Percentiles rank a stretch among this genome's conserved stretches.
Conservation (phyloP, 1,284 basidiomycete genomes). For the Erythrobasidium hasegawianum region DNA sequence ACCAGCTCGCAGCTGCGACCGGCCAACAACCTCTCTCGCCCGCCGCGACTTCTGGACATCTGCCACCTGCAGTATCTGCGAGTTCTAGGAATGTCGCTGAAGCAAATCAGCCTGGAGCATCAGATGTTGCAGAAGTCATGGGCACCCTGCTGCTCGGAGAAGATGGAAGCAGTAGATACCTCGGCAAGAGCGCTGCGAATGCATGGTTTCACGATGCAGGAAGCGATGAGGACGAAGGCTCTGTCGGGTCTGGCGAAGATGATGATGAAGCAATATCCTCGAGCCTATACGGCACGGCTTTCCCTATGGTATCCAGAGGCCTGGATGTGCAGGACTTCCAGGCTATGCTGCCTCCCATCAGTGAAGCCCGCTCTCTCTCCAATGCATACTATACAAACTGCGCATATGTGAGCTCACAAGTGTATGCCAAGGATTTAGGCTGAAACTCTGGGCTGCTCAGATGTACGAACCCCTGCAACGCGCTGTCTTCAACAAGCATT, state of each 20-base stretch:
- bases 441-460: constrained; percentile 4
- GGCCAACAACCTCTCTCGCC: constrained; percentile 8
- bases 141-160: constrained; percentile 34
- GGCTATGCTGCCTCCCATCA: constrained; percentile 26
- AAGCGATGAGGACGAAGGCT: constrained; percentile 29
- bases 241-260: constrained; percentile 21
- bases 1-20: neutral
- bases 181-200: constrained; percentile 32
- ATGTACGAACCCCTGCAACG: constrained; percentile 27
- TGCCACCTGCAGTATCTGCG: neutral
- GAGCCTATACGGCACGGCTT: constrained; percentile 20
- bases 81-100: constrained; percentile 1
- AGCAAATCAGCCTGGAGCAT: constrained; percentile 6
- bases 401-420: constrained; percentile 27
- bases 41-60: constrained; percentile 9
- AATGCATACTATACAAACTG: constrained; percentile 32
- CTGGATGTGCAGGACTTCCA: constrained; percentile 31
- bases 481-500: constrained; percentile 35
- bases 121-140: constrained; percentile 34
- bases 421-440: neutral
- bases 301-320: constrained; percentile 25
- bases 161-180: constrained; percentile 28
- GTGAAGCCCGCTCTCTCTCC: constrained; percentile 8
- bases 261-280: constrained; percentile 14
- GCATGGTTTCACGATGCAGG: constrained; percentile 31